Evolutionary conservation across 2,329 filamentous ascomycete species (phyloP), one percentile per base, ranked within the genome.

Genomic region (Incumbomyces delicatus): DNA sequence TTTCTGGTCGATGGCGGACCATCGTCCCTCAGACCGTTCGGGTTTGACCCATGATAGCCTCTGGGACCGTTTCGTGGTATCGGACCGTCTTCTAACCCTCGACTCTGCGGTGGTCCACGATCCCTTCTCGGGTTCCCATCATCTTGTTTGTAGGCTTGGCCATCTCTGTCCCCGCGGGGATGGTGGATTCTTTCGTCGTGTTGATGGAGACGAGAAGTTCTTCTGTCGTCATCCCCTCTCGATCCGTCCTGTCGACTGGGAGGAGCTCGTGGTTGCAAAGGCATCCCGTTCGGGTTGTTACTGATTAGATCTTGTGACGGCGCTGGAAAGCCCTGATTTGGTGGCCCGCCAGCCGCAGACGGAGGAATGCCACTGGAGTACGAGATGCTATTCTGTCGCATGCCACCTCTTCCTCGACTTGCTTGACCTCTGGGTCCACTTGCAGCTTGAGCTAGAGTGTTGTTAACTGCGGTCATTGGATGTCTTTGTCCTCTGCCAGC

Each of bases 401-500:
- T 38, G 10, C 48, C 60, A 27, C 60, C 58, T 14, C 66, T 65
- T 50, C 68, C 60, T 35, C 68, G 66, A 18, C 68, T 64, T 40
- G 65, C 64, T 20, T 61, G 56, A 4, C 35, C 35, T 41, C 29
- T 7, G n/a, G 65, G 61, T 10, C 64, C 61, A 32, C 61, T 57
- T 27, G 54, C 58, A 20, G 57, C 64, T 53, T 72, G 68, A 45
- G 72, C 68, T 31, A 73, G 64, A 57, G 71, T 65, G 46, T 62
- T 70, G 52, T 71, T 71, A 45, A 73, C 60, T 1, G 64, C 66
- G 12, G 66, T 63, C 50, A 73, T 69, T 3, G 50, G 50, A 46
- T 55, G 49, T 11, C 70, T 66, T 50, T 71, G 71, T 50, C 71
- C 69, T 29, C 69, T 60, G 27, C 68, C 63, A 33, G 61, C 61